phyloP scores from a whole-genome alignment of 441 rosid species.

The Eruca vesicaria region DNA sequence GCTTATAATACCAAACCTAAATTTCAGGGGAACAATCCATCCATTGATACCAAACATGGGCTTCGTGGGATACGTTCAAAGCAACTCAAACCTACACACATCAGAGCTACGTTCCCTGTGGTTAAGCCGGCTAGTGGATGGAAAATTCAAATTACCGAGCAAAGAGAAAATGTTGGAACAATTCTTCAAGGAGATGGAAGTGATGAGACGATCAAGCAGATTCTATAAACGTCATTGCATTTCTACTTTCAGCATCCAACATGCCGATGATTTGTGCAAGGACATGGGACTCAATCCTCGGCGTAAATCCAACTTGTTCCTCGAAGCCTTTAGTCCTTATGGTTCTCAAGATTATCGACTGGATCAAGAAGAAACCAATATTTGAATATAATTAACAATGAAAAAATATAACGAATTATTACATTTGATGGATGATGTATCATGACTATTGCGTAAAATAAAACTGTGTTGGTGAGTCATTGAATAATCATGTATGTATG shows the following conservation, averaged over 20 bases:
- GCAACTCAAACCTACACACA: conserved; percentile 72
- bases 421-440: neutral
- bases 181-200: conserved; percentile 51
- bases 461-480: neutral
- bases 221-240: conserved; percentile 84
- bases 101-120: conserved; percentile 78
- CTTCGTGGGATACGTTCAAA: conserved; percentile 78
- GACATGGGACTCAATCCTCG: conserved; percentile 80
- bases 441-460: neutral
- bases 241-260: conserved; percentile 87
- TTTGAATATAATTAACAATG: neutral
- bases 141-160: conserved; percentile 63
- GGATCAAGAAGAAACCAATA: conserved; percentile 6
- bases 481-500: conserved; percentile 18
- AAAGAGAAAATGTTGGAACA: conserved; percentile 61
- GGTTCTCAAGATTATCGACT: conserved; percentile 59
- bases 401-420: neutral
- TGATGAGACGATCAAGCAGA: conserved; percentile 58
- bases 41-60: conserved; percentile 90
- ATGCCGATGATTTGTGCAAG: conserved; percentile 72
- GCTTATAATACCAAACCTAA: neutral
- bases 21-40: conserved; percentile 77
- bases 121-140: conserved; percentile 58
- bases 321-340: conserved; percentile 80
- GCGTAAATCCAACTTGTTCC: conserved; percentile 63